Evolutionary conservation across 495 filamentous ascomycete genomes (phyloP).

Genomic region (Daldinia grandis): DNA sequence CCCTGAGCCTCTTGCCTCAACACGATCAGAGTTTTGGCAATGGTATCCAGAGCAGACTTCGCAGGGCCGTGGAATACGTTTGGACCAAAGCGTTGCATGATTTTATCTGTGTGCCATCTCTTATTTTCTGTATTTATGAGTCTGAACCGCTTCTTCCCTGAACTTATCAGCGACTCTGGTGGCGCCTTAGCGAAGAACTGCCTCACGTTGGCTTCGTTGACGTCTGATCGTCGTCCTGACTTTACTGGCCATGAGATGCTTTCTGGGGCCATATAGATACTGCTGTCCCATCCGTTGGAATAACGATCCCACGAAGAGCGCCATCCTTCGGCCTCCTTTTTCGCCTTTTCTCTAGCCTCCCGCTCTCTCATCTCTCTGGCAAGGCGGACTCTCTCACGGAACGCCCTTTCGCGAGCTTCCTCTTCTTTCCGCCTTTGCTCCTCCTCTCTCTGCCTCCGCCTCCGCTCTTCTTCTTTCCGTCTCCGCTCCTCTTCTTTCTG

Average conservation of each 20-base stretch:
- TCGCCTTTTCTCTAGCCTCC: background rate
- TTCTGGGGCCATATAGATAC: background rate
- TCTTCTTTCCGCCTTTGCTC: background rate
- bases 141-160: constrained; percentile 46
- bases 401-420: constrained; percentile 13
- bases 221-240: constrained; percentile 22
- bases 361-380: background rate
- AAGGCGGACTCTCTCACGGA: background rate
- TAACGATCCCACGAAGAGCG: constrained; percentile 11
- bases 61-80: constrained; percentile 7
- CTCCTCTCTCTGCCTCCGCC: background rate
- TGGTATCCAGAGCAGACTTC: constrained; percentile 2
- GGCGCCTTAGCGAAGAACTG: constrained; percentile 29
- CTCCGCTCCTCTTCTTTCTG: background rate
- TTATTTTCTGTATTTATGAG: constrained; percentile 46
- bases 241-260: constrained; percentile 24
- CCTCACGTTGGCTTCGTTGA: constrained; percentile 26
- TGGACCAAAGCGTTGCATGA: constrained; percentile 28
- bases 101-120: constrained; percentile 38
- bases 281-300: constrained; percentile 7
- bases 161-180: constrained; percentile 3
- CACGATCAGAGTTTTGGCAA: constrained; percentile 19
- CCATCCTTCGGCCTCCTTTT: constrained; percentile 20
- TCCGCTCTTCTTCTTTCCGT: background rate
- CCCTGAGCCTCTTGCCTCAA: constrained; percentile 24